Conservation (phyloP, 225 moss, liverwort and hornwort species). For the Thuidium tamariscinum region DNA sequence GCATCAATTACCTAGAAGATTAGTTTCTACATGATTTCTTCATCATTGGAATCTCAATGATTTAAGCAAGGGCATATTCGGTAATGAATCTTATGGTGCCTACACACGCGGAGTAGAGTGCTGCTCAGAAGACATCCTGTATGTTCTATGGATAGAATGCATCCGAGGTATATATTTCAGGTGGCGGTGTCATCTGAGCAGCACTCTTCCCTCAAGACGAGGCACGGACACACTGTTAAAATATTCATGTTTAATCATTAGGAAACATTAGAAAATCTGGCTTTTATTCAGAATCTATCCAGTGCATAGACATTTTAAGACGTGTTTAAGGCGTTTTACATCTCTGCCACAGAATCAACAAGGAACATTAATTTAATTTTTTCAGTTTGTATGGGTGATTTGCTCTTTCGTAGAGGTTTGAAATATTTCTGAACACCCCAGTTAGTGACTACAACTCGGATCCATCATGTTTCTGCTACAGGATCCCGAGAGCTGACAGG, state of each 20-base stretch:
- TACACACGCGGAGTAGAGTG: not conserved
- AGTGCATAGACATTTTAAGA: not conserved
- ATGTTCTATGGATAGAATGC: not conserved
- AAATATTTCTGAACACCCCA: not conserved
- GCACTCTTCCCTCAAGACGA: not conserved
- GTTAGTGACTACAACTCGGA: not conserved
- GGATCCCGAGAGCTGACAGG: constrained; percentile 82
- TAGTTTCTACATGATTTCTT: not conserved
- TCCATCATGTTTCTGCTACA: constrained; percentile 1
- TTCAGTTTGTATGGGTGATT: not conserved
- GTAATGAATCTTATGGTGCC: not conserved
- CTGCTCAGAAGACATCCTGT: not conserved
- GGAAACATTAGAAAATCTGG: not conserved
- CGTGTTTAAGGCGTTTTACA: not conserved
- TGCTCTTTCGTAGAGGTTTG: not conserved
- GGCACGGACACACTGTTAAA: not conserved
- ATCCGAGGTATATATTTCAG: not conserved
- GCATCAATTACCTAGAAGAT: not conserved
- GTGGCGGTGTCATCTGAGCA: not conserved
- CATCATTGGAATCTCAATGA: not conserved
- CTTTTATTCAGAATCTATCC: not conserved
- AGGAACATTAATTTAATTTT: not conserved
- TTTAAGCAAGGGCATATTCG: not conserved
- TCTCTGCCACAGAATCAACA: not conserved
- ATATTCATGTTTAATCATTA: not conserved